Percentiles rank a stretch among this genome's conserved stretches.
Evolutionary conservation across 2,329 filamentous ascomycete species (phyloP).

Genomic region (Botrytis fragariae): DNA sequence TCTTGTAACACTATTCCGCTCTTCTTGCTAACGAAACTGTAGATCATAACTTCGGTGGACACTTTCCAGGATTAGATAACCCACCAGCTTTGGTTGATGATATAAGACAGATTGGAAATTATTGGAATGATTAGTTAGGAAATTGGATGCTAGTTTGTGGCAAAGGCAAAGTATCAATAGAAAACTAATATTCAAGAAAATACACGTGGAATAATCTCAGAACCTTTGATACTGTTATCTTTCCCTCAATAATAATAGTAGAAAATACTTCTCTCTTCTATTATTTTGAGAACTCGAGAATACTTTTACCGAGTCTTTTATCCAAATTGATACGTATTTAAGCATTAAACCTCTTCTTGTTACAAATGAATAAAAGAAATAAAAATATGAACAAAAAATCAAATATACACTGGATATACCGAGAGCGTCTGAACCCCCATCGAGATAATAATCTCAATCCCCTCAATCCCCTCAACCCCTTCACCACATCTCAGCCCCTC

Average conservation of each 20-base stretch:
- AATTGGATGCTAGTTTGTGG: background rate
- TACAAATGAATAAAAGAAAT: background rate
- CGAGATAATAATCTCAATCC: background rate
- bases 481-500: background rate
- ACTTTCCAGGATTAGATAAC: background rate
- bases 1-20: background rate
- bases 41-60: background rate
- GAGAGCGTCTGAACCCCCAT: background rate
- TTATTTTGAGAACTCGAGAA: background rate
- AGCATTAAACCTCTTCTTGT: background rate
- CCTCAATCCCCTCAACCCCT: background rate
- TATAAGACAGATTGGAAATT: background rate
- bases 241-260: background rate
- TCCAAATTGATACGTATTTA: background rate
- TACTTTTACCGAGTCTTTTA: background rate
- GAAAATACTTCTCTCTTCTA: background rate
- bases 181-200: no score
- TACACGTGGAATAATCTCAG: background rate
- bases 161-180: background rate
- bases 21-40: background rate
- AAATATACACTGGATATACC: background rate
- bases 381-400: background rate
- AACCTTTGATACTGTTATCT: background rate
- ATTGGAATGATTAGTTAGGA: background rate
- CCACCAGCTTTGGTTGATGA: background rate